Evolutionary conservation across 306 rosid species (phyloP).

Genomic region (Erythrophleum fordii): DNA sequence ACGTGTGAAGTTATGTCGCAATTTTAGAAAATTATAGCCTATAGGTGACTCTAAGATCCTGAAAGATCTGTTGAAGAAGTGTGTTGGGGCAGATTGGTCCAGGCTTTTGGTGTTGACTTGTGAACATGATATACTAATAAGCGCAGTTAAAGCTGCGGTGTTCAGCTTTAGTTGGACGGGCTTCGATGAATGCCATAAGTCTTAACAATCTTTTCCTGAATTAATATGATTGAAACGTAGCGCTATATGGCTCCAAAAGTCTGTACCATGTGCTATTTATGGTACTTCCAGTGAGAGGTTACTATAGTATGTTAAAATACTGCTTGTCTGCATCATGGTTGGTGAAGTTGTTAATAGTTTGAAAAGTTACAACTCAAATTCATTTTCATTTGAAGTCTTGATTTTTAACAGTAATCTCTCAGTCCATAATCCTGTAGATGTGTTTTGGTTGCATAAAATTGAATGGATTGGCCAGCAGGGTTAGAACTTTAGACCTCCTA

Average conservation of each 20-base stretch:
- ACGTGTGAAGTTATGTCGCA: background rate
- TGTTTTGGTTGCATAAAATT: no score
- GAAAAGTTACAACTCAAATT: background rate
- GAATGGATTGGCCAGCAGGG: conserved; percentile 17
- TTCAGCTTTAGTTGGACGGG: conserved; percentile 18
- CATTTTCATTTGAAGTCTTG: conserved; percentile 11
- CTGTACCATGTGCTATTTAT: background rate
- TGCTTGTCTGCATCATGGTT: background rate
- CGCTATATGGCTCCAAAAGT: background rate
- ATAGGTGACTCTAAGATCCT: conserved; percentile 5
- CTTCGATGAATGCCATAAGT: conserved; percentile 15
- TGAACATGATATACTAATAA: background rate
- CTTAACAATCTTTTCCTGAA: background rate
- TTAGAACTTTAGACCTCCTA: background rate
- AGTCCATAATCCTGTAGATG: no score
- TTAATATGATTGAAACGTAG: background rate
- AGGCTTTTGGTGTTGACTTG: background rate
- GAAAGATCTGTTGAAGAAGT: background rate
- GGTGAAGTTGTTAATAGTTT: background rate
- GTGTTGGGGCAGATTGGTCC: background rate
- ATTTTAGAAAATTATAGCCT: background rate
- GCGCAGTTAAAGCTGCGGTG: background rate
- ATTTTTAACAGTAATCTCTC: no score
- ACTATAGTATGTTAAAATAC: background rate
- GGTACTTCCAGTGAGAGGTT: background rate